Conservation (phyloP, 2,329 filamentous ascomycete species). For the Penicillium expansum region DNA sequence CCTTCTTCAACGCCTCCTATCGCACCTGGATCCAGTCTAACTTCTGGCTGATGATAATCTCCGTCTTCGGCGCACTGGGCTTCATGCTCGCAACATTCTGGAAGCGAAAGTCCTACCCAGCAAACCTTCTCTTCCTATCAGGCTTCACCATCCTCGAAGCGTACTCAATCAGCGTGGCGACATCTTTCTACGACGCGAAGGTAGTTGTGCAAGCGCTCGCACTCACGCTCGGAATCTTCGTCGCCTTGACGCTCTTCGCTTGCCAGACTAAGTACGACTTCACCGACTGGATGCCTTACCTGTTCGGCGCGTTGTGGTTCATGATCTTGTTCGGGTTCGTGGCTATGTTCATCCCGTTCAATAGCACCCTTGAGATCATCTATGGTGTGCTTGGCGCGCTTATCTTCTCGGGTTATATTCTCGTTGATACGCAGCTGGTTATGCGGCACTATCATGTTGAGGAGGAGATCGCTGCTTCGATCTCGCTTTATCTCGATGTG, state of each 20-base stretch:
- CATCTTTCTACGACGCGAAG: slow-evolving; percentile 78
- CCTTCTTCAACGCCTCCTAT: slow-evolving; percentile 79
- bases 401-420: slow-evolving; percentile 90
- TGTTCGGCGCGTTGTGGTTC: slow-evolving; percentile 87
- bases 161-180: slow-evolving; percentile 88
- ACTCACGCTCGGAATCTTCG: slow-evolving; percentile 69
- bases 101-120: slow-evolving; percentile 94
- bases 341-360: slow-evolving; percentile 81
- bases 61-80: slow-evolving; percentile 76
- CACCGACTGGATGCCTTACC: slow-evolving; percentile 92
- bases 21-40: slow-evolving; percentile 83
- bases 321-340: slow-evolving; percentile 92
- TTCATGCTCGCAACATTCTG: slow-evolving; percentile 89
- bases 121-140: slow-evolving; percentile 86
- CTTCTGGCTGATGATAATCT: slow-evolving; percentile 79
- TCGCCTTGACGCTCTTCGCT: slow-evolving; percentile 72
- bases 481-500: slow-evolving; percentile 92
- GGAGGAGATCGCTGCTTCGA: slow-evolving; percentile 93
- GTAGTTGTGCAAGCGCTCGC: slow-evolving; percentile 89
- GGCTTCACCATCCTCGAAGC: slow-evolving; percentile 90
- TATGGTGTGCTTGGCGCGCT: slow-evolving; percentile 80
- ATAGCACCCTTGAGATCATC: slow-evolving; percentile 74
- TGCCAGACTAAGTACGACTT: slow-evolving; percentile 99
- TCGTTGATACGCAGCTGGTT: slow-evolving; percentile 93
- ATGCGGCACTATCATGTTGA: slow-evolving; percentile 96